Evolutionary conservation across 1,284 basidiomycete species (phyloP), one percentile per base, ranked within the genome.

Genomic region (Cutaneotrichosporon spelunceum): DNA sequence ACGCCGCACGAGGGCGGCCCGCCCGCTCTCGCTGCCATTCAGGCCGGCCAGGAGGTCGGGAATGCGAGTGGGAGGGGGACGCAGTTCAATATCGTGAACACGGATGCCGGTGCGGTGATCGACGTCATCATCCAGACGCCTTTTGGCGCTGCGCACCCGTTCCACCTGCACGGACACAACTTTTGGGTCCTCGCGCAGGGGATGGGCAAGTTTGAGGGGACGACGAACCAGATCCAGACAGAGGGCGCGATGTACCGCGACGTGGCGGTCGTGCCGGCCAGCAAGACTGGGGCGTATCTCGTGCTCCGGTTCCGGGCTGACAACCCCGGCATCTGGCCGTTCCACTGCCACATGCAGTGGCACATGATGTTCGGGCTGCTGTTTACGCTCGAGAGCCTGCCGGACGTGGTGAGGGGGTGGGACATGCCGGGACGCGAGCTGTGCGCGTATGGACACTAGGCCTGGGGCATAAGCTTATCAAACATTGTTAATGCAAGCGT

Each of bases 311-410:
- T 69, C 49, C 50, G 23, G 16, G 68, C 68, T 14, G 64, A 65
- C 53, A 68, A 69, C 59, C 63, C 66, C 13, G 70, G 68, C 34
- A 66, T 71, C 19, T 68, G 67, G 66, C 65, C 66, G 16, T 58
- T 69, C 29, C 70, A 71, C 61, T 71, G 70, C 63, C 70, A 71
- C 59, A 71, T 71, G 27, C 60, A 60, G 8, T 71, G 68, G 68
- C 68, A 69, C 49, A 66, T 70, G 67, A 55, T 58, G 55, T 53
- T 59, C 26, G 62, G 63, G 10, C 34, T 67, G 26, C 50, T 66
- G 13, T 19, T 67, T 45, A 58, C 53, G 6, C 6, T 69, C 5
- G 65, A 61, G 8, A 39, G 61, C 55, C 42, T 64, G n/a, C 66
- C 68, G 2, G 53, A 48, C 42, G 16, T 57, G 53, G 53, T 69